A percentile compares a stretch with the other conserved stretches of the same genome.
Conservation (phyloP, 352 stramenopile genomes). For the Aphanomyces stellatus region DNA sequence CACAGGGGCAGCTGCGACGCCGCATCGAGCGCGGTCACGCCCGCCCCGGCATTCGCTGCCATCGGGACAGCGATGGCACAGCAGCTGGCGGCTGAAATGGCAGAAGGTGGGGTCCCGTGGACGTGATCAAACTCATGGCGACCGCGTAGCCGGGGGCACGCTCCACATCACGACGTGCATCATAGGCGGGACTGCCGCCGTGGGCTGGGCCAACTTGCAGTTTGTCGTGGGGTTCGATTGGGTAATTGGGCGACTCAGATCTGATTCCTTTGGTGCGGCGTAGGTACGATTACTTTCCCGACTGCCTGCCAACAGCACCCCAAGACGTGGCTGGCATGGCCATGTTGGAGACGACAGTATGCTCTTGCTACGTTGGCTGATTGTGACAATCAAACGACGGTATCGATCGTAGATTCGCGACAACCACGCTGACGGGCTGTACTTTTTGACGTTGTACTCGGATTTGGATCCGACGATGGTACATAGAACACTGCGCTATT, state of each 20-base stretch:
- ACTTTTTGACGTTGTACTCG: constrained; percentile 10
- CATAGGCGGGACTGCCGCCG: background rate
- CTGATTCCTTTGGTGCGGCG: background rate
- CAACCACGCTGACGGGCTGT: constrained; percentile 1
- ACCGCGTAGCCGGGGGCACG: background rate
- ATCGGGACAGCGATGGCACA: background rate
- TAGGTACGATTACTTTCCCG: constrained; percentile 10
- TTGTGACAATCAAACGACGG: background rate
- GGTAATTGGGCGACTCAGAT: background rate
- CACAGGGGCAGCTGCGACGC: background rate
- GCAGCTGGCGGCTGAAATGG: background rate
- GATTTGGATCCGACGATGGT: constrained; percentile 11
- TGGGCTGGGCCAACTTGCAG: constrained; percentile 3
- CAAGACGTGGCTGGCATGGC: constrained; percentile 13
- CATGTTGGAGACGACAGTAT: constrained; percentile 15
- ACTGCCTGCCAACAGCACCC: background rate
- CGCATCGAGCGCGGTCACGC: background rate
- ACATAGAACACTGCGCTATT: background rate
- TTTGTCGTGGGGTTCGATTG: constrained; percentile 7
- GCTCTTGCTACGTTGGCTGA: background rate
- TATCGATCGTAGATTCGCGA: background rate
- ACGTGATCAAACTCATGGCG: too few species aligned
- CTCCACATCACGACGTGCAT: constrained; percentile 9
- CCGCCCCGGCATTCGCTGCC: background rate
- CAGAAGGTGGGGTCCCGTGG: background rate